Percentiles rank a stretch among this genome's conserved stretches.
Evolutionary conservation across 805 yeast genomes (phyloP).

Genomic region (Candida andamanensis): DNA sequence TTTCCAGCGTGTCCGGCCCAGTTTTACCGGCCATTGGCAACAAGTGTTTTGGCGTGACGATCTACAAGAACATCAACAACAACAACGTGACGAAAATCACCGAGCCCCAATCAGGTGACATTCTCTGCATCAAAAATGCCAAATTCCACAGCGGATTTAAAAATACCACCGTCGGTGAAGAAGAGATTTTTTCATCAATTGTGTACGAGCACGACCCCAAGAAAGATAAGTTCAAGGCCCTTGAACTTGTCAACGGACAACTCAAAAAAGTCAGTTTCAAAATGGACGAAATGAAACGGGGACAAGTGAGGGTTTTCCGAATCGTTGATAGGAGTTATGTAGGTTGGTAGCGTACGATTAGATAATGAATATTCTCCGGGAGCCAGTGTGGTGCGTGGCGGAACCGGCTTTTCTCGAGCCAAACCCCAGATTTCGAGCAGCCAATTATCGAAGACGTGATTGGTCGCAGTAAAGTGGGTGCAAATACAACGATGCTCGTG

Average conservation of each 20-base stretch:
- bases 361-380: background rate
- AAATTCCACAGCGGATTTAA: conserved; percentile 48
- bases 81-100: conserved; percentile 45
- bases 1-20: conserved; percentile 12
- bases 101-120: conserved; percentile 78
- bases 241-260: conserved; percentile 52
- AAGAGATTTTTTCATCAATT: conserved; percentile 48
- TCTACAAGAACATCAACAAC: conserved; percentile 48
- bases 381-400: too few species aligned
- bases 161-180: conserved; percentile 52
- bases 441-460: too few species aligned
- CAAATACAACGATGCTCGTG: too few species aligned
- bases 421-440: too few species aligned
- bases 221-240: conserved; percentile 66
- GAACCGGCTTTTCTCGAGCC: too few species aligned
- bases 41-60: conserved; percentile 68
- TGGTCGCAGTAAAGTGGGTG: too few species aligned
- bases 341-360: conserved; percentile 70
- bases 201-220: conserved; percentile 69
- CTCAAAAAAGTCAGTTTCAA: conserved; percentile 60
- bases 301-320: conserved; percentile 76
- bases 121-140: conserved; percentile 70
- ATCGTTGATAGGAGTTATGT: conserved; percentile 67
- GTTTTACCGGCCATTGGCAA: conserved; percentile 56
- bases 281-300: conserved; percentile 68